phyloP scores from a whole-genome alignment of 352 stramenopile species.

The Globisporangium rhizosaccharum region DNA sequence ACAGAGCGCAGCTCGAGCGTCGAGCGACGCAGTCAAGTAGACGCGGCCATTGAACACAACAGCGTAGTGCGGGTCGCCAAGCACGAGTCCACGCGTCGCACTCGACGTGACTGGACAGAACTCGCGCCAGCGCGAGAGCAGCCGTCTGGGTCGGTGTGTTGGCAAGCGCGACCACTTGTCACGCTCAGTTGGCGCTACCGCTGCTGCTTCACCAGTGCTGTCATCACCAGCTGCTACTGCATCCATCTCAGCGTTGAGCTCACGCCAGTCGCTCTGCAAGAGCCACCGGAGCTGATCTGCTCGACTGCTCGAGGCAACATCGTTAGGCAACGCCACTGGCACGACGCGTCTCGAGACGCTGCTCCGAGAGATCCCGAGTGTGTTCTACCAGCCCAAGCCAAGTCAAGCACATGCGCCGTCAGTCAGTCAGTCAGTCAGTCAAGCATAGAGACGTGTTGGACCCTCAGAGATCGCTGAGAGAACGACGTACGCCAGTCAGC shows the following conservation, averaged over 20 bases:
- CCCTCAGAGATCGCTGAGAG: background rate
- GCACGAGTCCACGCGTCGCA: slow-evolving; percentile 14
- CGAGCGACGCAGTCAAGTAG: slow-evolving; percentile 41
- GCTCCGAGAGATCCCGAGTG: slow-evolving; percentile 33
- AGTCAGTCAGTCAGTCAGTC: background rate
- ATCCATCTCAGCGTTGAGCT: slow-evolving; percentile 7
- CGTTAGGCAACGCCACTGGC: slow-evolving; percentile 31
- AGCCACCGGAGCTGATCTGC: slow-evolving; percentile 58
- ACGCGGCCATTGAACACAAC: slow-evolving; percentile 37
- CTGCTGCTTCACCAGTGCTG: background rate
- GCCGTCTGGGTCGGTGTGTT: slow-evolving; percentile 5
- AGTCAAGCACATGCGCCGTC: background rate
- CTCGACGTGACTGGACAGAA: slow-evolving; percentile 55
- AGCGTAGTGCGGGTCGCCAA: slow-evolving; percentile 38
- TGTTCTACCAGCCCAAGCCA: slow-evolving; percentile 23
- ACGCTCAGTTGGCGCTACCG: no score
- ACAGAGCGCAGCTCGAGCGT: slow-evolving; percentile 32
- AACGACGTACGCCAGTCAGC: slow-evolving; percentile 47
- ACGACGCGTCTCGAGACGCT: slow-evolving; percentile 30
- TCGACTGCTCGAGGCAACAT: slow-evolving; percentile 24
- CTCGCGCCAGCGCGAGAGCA: slow-evolving; percentile 51
- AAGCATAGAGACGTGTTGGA: background rate
- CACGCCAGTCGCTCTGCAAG: slow-evolving; percentile 50
- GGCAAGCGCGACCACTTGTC: slow-evolving; percentile 5
- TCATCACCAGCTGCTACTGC: background rate